Evolutionary conservation across 192 early-diverging fungal species (phyloP), one percentile per base, ranked within the genome.

Genomic region (Podila minutissima): DNA sequence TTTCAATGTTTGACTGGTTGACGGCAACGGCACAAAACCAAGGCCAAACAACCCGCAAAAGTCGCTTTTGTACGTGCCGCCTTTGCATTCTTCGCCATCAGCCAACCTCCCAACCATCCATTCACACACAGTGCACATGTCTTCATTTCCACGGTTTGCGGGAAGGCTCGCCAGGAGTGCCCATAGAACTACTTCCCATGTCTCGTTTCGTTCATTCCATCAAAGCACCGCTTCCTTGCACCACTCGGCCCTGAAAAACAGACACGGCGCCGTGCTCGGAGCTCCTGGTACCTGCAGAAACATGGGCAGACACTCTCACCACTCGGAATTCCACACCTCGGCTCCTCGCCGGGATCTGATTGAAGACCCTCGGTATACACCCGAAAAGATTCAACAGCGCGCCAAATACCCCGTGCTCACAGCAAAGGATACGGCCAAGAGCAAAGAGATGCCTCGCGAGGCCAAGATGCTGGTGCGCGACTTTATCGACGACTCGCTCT

Each of bases 401-500:
- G 62, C 69, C 13, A 82, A 83, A 35, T 90, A 91, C 67, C 89
- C 75, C 11, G 74, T 88, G 50, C 66, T 83, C 26, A 90, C 88
- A 3, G 87, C 90, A 26, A 77, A 79, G 49, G 86, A 89, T 35
- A 67, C 82, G 12, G 75, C 84, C 8, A 64, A 66, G 48, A 62
- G 13, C 22, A 82, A 69, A 7, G 26, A 66, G 13, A 88, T 87
- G 57, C 94, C 92, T 0, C 81, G 74, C 26, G 85, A 86, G 37
- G 86, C 85, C 31, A 89, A 87, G 58, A 94, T 96, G 93, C 85
- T 94, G 29, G 85, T 90, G 8, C 84, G 97, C 28, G 96, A 98
- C 72, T 98, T 97, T 84, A 97, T 99, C 71, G 90, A 97, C 81
- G 90, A 98, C 77, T 92, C 95, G 48, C 92, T 99, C 12, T 99